Evolutionary conservation across 1,284 basidiomycete genomes (phyloP).

Genomic region (Ganoderma sinense): DNA sequence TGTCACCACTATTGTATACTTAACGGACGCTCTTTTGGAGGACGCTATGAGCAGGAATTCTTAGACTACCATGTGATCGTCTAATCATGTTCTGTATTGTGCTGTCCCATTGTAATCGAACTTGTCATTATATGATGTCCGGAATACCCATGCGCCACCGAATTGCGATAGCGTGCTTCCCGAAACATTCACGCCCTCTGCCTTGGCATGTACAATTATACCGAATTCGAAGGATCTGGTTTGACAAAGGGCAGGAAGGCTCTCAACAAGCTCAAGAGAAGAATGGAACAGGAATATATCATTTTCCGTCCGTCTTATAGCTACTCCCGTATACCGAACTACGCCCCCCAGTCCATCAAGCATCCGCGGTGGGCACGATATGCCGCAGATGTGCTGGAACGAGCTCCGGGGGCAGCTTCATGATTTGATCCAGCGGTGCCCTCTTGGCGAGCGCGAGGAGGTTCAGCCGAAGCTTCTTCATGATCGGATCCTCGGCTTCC

Average conservation of each 20-base stretch:
- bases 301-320: neutral
- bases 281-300: neutral
- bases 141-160: neutral
- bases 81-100: slow-evolving; percentile 3
- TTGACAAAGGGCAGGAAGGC: neutral
- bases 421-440: slow-evolving; percentile 75
- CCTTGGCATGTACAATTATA: neutral
- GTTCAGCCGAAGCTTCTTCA: slow-evolving; percentile 69
- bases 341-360: slow-evolving; percentile 1
- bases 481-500: slow-evolving; percentile 53
- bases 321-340: neutral
- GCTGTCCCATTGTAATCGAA: neutral
- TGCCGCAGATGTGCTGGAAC: slow-evolving; percentile 71
- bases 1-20: neutral
- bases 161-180: neutral
- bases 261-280: neutral
- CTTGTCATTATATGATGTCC: neutral
- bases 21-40: neutral
- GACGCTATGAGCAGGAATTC: neutral
- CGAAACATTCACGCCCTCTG: neutral
- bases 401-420: slow-evolving; percentile 66
- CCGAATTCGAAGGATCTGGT: neutral
- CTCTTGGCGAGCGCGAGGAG: slow-evolving; percentile 76
- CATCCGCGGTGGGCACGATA: slow-evolving; percentile 54
- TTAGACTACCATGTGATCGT: neutral